Evolutionary conservation across 1,284 basidiomycete genomes (phyloP).

Genomic region (Cutaneotrichosporon dermatis): DNA sequence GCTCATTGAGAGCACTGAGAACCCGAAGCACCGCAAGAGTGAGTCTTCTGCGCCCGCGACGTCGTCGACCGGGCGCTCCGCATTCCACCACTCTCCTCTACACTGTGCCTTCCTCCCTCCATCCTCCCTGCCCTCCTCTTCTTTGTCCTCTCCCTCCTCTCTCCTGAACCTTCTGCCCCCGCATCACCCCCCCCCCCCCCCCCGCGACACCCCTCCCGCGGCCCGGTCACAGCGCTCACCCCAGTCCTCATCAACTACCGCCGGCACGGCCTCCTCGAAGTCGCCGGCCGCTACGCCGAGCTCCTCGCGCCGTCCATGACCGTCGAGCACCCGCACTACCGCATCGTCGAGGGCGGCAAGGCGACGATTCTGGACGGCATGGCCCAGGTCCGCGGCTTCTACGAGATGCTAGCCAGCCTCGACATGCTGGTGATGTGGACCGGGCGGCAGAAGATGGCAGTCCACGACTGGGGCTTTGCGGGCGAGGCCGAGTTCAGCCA

Average conservation of each 20-base stretch:
- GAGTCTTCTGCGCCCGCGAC: no score
- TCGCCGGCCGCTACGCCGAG: not conserved
- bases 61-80: no score
- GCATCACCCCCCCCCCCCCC: no score
- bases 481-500: not conserved
- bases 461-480: not conserved
- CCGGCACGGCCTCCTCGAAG: not conserved
- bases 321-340: not conserved
- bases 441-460: not conserved
- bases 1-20: not conserved
- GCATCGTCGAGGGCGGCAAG: not conserved
- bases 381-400: not conserved
- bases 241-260: not conserved
- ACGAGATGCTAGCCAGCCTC: not conserved
- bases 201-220: no score
- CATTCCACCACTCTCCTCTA: no score
- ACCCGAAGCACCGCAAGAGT: not conserved
- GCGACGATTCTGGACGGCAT: not conserved
- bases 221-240: not conserved
- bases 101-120: no score
- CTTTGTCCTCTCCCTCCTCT: no score
- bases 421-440: slow-evolving; percentile 1
- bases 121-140: no score
- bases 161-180: no score
- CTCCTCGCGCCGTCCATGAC: not conserved